These are phyloP conservation scores for Musa balbisiana DNA, from an alignment of 202 grass and related monocot species.

Conservation along the genomic window DNA sequence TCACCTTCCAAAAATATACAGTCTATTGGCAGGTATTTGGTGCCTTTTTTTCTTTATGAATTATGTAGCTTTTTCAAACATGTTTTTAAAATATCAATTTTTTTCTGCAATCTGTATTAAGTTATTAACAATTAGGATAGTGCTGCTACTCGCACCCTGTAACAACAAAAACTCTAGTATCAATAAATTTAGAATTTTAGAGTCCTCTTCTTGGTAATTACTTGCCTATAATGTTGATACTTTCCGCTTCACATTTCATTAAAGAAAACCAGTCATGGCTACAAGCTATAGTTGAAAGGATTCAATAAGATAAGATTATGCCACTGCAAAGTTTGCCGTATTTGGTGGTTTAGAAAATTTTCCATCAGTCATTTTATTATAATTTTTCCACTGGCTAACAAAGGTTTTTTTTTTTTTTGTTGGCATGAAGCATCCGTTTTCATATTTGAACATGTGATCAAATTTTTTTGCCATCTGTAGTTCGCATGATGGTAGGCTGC, in stretches of 20 bases:
- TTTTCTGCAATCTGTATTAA: too few relatives aligned
- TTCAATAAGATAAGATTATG: background rate
- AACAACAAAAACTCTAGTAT: too few relatives aligned
- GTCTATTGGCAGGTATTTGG: slow-evolving; percentile 62
- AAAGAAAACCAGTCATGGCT: too few relatives aligned
- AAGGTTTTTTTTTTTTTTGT: background rate
- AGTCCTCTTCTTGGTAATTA: too few relatives aligned
- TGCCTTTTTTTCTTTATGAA: slow-evolving; percentile 6
- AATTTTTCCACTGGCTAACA: background rate
- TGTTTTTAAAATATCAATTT: background rate
- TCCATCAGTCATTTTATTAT: too few relatives aligned
- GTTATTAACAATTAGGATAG: too few relatives aligned
- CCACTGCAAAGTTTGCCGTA: background rate
- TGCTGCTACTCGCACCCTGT: too few relatives aligned
- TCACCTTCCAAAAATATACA: slow-evolving; percentile 58
- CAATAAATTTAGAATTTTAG: too few relatives aligned
- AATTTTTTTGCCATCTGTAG: slow-evolving; percentile 36
- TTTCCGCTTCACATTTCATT: too few relatives aligned
- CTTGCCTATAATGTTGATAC: too few relatives aligned
- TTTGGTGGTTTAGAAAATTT: too few relatives aligned
- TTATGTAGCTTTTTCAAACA: slow-evolving; percentile 24
- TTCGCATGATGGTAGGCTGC: slow-evolving; percentile 58
- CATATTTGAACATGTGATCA: background rate
- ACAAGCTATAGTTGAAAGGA: background rate
- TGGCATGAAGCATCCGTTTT: background rate